Evolutionary conservation across 2,329 filamentous ascomycete species (phyloP).

Genomic region (Clarireedia homoeocarpa): DNA sequence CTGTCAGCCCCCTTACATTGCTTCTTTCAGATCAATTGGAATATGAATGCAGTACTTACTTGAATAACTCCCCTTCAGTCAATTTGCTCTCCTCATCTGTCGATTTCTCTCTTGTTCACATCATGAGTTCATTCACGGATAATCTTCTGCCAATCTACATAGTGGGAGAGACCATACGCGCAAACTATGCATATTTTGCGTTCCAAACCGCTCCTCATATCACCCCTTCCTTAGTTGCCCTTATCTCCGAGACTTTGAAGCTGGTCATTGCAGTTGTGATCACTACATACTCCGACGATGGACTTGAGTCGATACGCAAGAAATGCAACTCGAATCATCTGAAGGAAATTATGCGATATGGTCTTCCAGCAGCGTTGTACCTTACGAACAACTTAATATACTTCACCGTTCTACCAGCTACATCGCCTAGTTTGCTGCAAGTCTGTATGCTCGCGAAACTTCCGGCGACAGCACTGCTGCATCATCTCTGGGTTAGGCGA

Average conservation of each 20-base stretch:
- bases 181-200: constrained; percentile 20
- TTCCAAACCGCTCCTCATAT: constrained; percentile 17
- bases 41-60: no score
- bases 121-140: constrained; percentile 3
- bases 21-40: neutral
- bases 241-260: constrained; percentile 17
- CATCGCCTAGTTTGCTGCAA: constrained; percentile 17
- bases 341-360: constrained; percentile 13
- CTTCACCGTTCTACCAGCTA: constrained; percentile 17
- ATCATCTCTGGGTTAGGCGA: constrained; percentile 18
- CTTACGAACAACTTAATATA: constrained; percentile 21
- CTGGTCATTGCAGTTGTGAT: constrained; percentile 14
- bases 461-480: constrained; percentile 18
- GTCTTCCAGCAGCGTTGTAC: constrained; percentile 18
- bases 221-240: constrained; percentile 14
- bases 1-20: neutral
- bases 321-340: constrained; percentile 3
- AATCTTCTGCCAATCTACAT: constrained; percentile 8
- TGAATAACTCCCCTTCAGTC: neutral
- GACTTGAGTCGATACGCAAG: constrained; percentile 1
- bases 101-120: neutral
- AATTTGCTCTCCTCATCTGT: neutral
- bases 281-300: constrained; percentile 7
- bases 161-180: constrained; percentile 16
- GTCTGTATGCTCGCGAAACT: constrained; percentile 20